These are phyloP conservation scores for Imleria badia DNA, from an alignment of 768 basidiomycete genomes.

Conservation along the genomic window DNA sequence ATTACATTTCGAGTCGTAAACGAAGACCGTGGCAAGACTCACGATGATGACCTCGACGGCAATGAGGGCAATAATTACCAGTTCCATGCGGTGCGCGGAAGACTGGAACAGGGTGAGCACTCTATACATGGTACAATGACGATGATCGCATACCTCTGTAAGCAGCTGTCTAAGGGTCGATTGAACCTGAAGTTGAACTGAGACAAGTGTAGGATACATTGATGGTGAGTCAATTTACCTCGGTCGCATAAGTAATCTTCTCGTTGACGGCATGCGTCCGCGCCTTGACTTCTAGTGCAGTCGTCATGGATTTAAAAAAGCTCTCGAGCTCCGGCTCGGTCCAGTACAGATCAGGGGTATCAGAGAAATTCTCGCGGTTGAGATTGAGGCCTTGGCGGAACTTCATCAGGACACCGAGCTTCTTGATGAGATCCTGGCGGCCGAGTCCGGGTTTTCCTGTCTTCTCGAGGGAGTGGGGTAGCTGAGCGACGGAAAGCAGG, in stretches of 20 bases:
- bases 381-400: slow-evolving; percentile 92
- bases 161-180: slow-evolving; percentile 85
- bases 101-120: slow-evolving; percentile 49
- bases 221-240: slow-evolving; percentile 37
- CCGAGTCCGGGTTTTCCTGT: slow-evolving; percentile 85
- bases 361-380: slow-evolving; percentile 84
- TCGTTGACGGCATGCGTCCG: slow-evolving; percentile 84
- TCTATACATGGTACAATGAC: neutral
- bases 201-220: neutral
- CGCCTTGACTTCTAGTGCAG: slow-evolving; percentile 82
- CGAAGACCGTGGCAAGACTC: slow-evolving; percentile 24
- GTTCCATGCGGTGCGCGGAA: slow-evolving; percentile 88
- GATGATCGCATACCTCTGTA: slow-evolving; percentile 56
- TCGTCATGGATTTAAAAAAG: slow-evolving; percentile 81
- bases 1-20: neutral
- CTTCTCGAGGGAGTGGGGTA: slow-evolving; percentile 73
- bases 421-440: slow-evolving; percentile 82
- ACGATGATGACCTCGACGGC: slow-evolving; percentile 95
- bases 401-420: slow-evolving; percentile 87
- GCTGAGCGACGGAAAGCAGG: slow-evolving; percentile 74
- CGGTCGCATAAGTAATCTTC: slow-evolving; percentile 89
- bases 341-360: slow-evolving; percentile 94
- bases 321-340: slow-evolving; percentile 87
- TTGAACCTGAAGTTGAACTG: slow-evolving; percentile 54
- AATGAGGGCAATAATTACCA: slow-evolving; percentile 92